phyloP scores from a whole-genome alignment of 202 grass and related monocot genomes.

The Elaeis oleifera region DNA sequence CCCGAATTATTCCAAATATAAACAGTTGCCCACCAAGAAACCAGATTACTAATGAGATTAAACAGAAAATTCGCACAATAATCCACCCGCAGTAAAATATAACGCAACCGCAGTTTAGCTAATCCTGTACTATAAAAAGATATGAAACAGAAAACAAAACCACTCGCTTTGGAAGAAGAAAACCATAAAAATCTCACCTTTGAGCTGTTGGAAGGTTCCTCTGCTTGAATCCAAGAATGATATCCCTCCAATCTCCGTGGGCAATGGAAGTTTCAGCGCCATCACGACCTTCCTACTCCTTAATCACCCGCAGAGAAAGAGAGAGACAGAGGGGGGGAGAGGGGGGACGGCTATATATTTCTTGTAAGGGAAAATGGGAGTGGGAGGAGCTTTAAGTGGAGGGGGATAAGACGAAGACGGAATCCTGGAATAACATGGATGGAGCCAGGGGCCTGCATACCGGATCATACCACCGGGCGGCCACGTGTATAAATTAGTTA shows the following conservation, averaged over 20 bases:
- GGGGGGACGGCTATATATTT: no score
- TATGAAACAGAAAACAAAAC: constrained; percentile 18
- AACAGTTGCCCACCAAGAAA: no score
- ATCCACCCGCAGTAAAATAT: no score
- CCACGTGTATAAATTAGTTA: no score
- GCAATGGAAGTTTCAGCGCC: constrained; percentile 53
- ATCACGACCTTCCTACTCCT: constrained; percentile 19
- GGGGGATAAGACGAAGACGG: constrained; percentile 45
- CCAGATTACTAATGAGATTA: no score
- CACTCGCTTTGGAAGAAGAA: neutral
- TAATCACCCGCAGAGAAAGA: neutral
- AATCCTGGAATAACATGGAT: constrained; percentile 35
- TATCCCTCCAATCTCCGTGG: constrained; percentile 41
- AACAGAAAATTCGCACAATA: no score
- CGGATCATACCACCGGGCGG: no score
- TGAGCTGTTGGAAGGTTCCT: constrained; percentile 30
- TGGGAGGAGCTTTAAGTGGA: constrained; percentile 20
- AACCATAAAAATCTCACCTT: constrained; percentile 51
- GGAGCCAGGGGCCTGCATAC: no score
- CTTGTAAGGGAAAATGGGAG: neutral
- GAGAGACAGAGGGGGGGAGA: neutral
- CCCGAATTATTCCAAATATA: no score
- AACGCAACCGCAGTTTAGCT: neutral
- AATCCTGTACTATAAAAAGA: neutral
- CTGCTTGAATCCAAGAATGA: constrained; percentile 50